phyloP scores from a whole-genome alignment of 768 basidiomycete species.

The Leccinum variicolor region DNA sequence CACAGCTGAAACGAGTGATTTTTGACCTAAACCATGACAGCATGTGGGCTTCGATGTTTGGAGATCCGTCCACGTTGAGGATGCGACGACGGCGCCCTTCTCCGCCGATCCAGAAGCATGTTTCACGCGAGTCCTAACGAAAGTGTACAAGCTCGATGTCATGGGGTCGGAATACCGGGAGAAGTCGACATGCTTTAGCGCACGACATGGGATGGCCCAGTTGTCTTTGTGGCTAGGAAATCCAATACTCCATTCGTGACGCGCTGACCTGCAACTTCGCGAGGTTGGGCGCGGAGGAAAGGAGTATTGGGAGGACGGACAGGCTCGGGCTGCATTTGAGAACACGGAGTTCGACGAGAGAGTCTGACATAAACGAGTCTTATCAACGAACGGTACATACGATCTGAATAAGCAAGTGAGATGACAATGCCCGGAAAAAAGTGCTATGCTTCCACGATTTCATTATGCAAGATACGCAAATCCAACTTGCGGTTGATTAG shows the following conservation, averaged over 20 bases:
- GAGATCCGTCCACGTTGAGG: conserved; percentile 58
- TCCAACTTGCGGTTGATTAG: no score
- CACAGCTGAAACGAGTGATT: conserved; percentile 54
- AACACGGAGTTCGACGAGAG: conserved; percentile 41
- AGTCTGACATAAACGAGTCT: no score
- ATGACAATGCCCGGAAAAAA: no score
- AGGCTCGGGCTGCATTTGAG: conserved; percentile 33
- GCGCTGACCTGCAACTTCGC: conserved; percentile 41
- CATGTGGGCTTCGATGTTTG: conserved; percentile 48
- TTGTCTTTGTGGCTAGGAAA: conserved; percentile 31
- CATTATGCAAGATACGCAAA: no score
- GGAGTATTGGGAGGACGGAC: conserved; percentile 25
- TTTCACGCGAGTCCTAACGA: conserved; percentile 49
- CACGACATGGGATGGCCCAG: conserved; percentile 39
- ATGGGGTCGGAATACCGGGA: conserved; percentile 48
- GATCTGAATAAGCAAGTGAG: no score
- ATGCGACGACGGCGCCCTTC: conserved; percentile 32
- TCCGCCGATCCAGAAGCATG: conserved; percentile 9
- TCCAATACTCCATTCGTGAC: conserved; percentile 40
- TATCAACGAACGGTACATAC: no score
- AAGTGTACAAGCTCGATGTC: conserved; percentile 48
- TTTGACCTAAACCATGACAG: conserved; percentile 61
- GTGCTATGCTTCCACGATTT: no score
- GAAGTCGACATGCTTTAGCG: conserved; percentile 47
- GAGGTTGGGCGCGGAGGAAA: conserved; percentile 38